Conservation (phyloP, 2,329 filamentous ascomycete species). For the Paradendryphiella salina region DNA sequence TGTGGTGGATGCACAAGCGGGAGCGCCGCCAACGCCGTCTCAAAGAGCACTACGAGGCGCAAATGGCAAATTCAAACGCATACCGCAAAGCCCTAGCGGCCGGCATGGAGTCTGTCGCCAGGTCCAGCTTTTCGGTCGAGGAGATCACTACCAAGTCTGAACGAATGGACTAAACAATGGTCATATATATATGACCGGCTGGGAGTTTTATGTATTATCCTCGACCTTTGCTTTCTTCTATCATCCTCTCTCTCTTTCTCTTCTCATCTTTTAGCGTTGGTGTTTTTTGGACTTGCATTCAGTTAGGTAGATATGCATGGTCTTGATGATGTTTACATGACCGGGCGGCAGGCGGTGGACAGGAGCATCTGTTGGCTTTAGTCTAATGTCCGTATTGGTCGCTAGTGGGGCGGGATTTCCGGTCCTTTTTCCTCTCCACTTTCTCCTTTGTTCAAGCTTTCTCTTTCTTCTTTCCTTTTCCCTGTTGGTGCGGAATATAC, state of each 20-base stretch:
- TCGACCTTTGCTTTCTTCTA: background rate
- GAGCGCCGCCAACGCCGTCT: conserved; percentile 38
- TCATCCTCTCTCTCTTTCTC: background rate
- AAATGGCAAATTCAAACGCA: conserved; percentile 34
- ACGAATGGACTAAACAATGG: background rate
- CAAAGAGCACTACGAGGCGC: conserved; percentile 43
- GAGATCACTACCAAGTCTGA: conserved; percentile 1
- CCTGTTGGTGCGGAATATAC: too few relatives aligned
- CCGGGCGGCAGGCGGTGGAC: background rate
- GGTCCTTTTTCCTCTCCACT: background rate
- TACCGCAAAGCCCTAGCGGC: conserved; percentile 31
- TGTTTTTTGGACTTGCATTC: background rate
- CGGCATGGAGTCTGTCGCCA: conserved; percentile 9
- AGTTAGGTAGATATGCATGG: background rate
- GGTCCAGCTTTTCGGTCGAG: conserved; percentile 10
- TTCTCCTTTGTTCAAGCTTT: background rate
- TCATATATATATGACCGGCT: background rate
- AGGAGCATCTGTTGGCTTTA: background rate
- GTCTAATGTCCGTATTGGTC: conserved; percentile 1
- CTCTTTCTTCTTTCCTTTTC: background rate
- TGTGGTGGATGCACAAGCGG: conserved; percentile 34
- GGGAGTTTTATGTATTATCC: background rate
- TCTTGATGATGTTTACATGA: background rate
- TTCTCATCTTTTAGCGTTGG: conserved; percentile 7
- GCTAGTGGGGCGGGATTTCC: background rate